Percentiles rank a stretch among this genome's conserved stretches.
Evolutionary conservation across 2,329 filamentous ascomycete genomes (phyloP).

Genomic region (Fusarium sublunatum): DNA sequence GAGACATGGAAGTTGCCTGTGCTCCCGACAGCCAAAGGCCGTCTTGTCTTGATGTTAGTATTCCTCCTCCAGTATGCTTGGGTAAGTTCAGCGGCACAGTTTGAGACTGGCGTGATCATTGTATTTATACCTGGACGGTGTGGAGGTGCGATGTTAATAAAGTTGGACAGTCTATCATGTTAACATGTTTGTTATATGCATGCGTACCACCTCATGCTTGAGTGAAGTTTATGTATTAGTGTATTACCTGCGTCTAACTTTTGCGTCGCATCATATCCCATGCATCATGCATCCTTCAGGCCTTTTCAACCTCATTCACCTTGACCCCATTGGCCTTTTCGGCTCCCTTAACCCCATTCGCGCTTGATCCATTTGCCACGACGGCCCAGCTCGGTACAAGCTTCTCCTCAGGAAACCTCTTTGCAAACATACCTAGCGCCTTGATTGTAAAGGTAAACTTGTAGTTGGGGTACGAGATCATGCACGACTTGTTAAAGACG

Average conservation of each 20-base stretch:
- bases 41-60: too few relatives aligned
- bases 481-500: conserved; percentile 98
- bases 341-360: conserved; percentile 2
- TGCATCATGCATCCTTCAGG: background rate
- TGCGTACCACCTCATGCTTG: background rate
- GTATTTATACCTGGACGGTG: background rate
- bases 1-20: too few relatives aligned
- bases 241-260: background rate
- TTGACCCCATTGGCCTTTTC: background rate
- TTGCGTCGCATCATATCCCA: background rate
- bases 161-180: background rate
- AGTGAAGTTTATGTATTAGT: background rate
- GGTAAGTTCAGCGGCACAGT: too few relatives aligned
- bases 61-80: background rate
- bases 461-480: conserved; percentile 99
- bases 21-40: too few relatives aligned
- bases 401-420: conserved; percentile 74
- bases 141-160: background rate
- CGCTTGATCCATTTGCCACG: conserved; percentile 7
- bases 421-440: conserved; percentile 89
- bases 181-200: background rate
- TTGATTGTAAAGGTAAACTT: conserved; percentile 97
- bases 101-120: background rate
- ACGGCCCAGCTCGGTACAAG: conserved; percentile 50
- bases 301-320: too few relatives aligned